These are phyloP conservation scores for Penicillium bialowiezense DNA, from an alignment of 495 filamentous ascomycete genomes.

Conservation along the genomic window DNA sequence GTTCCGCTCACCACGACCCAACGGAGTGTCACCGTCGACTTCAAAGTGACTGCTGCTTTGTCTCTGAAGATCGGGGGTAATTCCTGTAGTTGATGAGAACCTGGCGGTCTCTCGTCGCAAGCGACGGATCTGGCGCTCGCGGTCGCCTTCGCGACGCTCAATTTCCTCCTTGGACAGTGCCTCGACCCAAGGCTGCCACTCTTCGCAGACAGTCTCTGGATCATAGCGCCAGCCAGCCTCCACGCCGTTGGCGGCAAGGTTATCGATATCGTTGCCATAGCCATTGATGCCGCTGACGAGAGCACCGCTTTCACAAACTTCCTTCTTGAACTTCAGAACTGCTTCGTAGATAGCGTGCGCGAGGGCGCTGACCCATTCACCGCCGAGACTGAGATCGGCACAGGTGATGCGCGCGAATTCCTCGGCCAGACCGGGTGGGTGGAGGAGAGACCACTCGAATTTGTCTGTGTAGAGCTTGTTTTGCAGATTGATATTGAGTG, in stretches of 20 bases:
- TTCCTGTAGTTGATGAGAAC: slow-evolving; percentile 80
- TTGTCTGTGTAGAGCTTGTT: slow-evolving; percentile 94
- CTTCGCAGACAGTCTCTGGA: slow-evolving; percentile 79
- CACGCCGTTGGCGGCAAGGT: slow-evolving; percentile 72
- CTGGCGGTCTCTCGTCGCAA: slow-evolving; percentile 87
- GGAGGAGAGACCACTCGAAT: slow-evolving; percentile 96
- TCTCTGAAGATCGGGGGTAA: slow-evolving; percentile 60
- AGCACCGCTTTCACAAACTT: slow-evolving; percentile 86
- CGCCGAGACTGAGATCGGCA: slow-evolving; percentile 81
- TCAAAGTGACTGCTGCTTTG: slow-evolving; percentile 59
- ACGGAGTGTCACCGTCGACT: slow-evolving; percentile 59
- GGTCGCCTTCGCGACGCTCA: slow-evolving; percentile 92
- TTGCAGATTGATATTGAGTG: slow-evolving; percentile 85
- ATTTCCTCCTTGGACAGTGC: slow-evolving; percentile 92
- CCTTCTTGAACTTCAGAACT: slow-evolving; percentile 88
- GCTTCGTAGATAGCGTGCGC: slow-evolving; percentile 97
- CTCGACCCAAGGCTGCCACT: slow-evolving; percentile 95
- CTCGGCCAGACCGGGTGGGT: slow-evolving; percentile 88
- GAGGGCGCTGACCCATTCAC: slow-evolving; percentile 93
- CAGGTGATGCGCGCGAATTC: slow-evolving; percentile 89
- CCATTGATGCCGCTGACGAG: slow-evolving; percentile 67
- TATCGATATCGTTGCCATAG: slow-evolving; percentile 78
- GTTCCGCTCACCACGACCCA: slow-evolving; percentile 83
- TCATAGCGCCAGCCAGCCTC: slow-evolving; percentile 96
- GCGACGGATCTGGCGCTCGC: slow-evolving; percentile 84